Evolutionary conservation across 176 grass and related monocot species (phyloP).

Genomic region (Pontederia paniculata): DNA sequence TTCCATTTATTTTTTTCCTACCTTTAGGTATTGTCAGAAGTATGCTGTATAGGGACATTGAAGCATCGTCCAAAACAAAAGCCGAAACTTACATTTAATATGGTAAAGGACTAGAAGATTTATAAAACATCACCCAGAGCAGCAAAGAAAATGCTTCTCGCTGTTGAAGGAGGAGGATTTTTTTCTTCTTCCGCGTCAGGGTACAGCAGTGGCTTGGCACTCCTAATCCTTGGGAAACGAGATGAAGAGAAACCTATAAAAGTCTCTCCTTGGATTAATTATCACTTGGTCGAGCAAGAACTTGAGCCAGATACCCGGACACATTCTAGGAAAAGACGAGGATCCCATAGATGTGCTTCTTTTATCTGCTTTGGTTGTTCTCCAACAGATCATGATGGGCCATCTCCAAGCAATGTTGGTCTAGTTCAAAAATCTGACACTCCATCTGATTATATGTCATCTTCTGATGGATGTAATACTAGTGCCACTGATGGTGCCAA

Average conservation of each 20-base stretch:
- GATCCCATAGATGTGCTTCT: conserved; percentile 40
- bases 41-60: too few species aligned
- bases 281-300: conserved; percentile 52
- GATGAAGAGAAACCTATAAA: conserved; percentile 68
- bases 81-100: too few species aligned
- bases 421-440: conserved; percentile 19
- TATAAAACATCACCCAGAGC: conserved; percentile 37
- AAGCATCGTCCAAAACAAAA: too few species aligned
- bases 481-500: conserved; percentile 14
- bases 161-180: conserved; percentile 97
- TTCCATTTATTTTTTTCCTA: too few species aligned
- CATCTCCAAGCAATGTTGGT: conserved; percentile 32
- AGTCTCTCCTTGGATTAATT: conserved; percentile 64
- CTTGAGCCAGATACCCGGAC: conserved; percentile 37
- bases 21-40: too few species aligned
- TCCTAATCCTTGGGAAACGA: conserved; percentile 73
- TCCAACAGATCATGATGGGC: conserved; percentile 34
- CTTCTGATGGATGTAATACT: conserved; percentile 26
- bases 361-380: conserved; percentile 74
- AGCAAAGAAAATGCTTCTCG: conserved; percentile 87
- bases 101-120: conserved; percentile 13
- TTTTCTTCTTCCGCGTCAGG: conserved; percentile 98
- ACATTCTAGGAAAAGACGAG: conserved; percentile 43
- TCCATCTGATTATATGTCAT: conserved; percentile 25
- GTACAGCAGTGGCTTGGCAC: conserved; percentile 80